Evolutionary conservation across 2,329 filamentous ascomycete genomes (phyloP).

Genomic region (Fusarium sp.): DNA sequence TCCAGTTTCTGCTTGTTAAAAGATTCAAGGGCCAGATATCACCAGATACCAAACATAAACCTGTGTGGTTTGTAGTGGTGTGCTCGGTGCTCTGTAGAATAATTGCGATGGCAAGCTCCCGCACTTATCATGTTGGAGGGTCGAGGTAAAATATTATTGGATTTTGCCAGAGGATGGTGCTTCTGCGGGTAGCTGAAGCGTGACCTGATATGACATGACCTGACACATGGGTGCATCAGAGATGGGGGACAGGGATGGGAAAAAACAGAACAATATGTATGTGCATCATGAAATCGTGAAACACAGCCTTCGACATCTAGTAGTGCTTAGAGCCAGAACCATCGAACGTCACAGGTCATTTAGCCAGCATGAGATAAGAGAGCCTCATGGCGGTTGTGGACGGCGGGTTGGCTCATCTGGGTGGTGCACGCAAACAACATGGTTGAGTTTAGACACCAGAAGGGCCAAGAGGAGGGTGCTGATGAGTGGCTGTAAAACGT

Average conservation of each 20-base stretch:
- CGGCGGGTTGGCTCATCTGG: slow-evolving; percentile 8
- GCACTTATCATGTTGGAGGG: slow-evolving; percentile 41
- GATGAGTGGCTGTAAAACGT: slow-evolving; percentile 16
- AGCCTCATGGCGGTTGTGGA: slow-evolving; percentile 28
- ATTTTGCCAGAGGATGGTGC: slow-evolving; percentile 36
- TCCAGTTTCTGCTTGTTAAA: slow-evolving; percentile 17
- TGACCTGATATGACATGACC: slow-evolving; percentile 50
- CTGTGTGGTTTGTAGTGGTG: slow-evolving; percentile 16
- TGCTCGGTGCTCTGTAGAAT: slow-evolving; percentile 23
- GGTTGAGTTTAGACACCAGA: slow-evolving; percentile 18
- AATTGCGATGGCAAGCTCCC: slow-evolving; percentile 28
- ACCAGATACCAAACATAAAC: slow-evolving; percentile 28
- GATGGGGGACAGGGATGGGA: slow-evolving; percentile 9
- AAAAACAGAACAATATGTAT: slow-evolving; percentile 3
- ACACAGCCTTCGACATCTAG: slow-evolving; percentile 14
- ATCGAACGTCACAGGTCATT: slow-evolving; percentile 9
- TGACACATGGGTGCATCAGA: slow-evolving; percentile 41
- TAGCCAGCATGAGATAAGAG: slow-evolving; percentile 27
- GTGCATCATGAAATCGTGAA: slow-evolving; percentile 24
- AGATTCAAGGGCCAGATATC: slow-evolving; percentile 11
- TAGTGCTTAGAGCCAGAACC: slow-evolving; percentile 4
- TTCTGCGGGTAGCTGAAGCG: slow-evolving; percentile 33
- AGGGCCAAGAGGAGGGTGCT: slow-evolving; percentile 21
- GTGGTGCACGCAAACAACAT: slow-evolving; percentile 15
- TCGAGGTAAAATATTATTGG: slow-evolving; percentile 41